Conservation (phyloP, 139 green algal species). For the Mesostigma viride region DNA sequence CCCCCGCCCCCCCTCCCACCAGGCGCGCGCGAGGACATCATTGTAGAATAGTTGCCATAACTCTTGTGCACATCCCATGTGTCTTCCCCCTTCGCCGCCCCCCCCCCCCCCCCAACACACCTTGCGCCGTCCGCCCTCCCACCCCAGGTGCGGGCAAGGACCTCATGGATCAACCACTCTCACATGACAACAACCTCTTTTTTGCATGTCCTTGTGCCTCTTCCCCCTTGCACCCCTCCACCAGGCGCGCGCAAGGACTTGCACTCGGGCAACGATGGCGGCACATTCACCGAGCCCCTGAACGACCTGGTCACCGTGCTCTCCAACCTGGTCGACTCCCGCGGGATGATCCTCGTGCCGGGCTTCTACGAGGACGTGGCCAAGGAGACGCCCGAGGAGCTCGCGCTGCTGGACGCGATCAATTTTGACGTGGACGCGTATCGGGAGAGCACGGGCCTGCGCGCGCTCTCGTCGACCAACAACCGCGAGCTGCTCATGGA, state of each 20-base stretch:
- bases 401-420: constrained; percentile 14
- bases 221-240: neutral
- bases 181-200: constrained; percentile 33
- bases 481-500: constrained; percentile 61
- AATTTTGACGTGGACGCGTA: constrained; percentile 49
- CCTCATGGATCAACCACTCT: too few species aligned
- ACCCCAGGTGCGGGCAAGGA: too few species aligned
- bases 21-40: too few species aligned
- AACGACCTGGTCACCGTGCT: constrained; percentile 66
- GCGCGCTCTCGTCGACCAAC: constrained; percentile 41
- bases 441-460: constrained; percentile 52
- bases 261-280: constrained; percentile 89
- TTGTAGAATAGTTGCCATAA: too few species aligned
- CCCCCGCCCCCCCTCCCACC: too few species aligned
- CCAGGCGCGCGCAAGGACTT: constrained; percentile 67
- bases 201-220: neutral
- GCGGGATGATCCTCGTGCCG: constrained; percentile 31
- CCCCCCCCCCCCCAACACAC: too few species aligned
- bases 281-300: constrained; percentile 86
- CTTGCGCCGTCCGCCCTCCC: too few species aligned
- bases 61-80: too few species aligned
- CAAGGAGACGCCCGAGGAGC: constrained; percentile 6
- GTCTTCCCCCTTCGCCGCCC: too few species aligned
- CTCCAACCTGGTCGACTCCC: constrained; percentile 39
- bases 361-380: constrained; percentile 74